A percentile compares a stretch with the other conserved stretches of the same genome.
These are phyloP conservation scores for Pterulicium gracile DNA, from an alignment of 1,284 basidiomycete species.

Conservation along the genomic window DNA sequence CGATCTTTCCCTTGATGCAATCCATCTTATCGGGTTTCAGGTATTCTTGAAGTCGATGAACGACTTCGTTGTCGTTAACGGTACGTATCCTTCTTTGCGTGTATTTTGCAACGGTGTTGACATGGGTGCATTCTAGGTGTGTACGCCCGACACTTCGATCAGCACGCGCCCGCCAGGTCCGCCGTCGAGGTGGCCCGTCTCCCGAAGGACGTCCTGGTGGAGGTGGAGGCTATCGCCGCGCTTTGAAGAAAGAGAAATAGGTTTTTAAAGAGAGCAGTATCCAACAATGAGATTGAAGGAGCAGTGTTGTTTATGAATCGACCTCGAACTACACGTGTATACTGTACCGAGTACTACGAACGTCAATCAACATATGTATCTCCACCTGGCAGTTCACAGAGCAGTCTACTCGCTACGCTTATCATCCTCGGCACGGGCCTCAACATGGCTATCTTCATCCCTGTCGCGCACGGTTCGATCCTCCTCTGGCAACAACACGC, in stretches of 20 bases:
- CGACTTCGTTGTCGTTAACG: conserved; percentile 82
- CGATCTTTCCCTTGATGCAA: not conserved
- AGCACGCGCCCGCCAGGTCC: not conserved
- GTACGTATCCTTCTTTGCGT: conserved; percentile 77
- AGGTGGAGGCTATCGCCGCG: conserved; percentile 86
- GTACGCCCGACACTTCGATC: not conserved
- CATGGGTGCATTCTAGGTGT: conserved; percentile 59
- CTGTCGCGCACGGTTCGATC: too few species aligned
- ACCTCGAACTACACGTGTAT: too few species aligned
- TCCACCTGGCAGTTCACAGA: too few species aligned
- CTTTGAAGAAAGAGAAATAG: too few species aligned
- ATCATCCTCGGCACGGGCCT: too few species aligned
- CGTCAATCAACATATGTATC: too few species aligned
- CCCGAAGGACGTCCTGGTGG: conserved; percentile 76
- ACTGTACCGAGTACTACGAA: too few species aligned
- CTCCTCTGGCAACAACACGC: not conserved
- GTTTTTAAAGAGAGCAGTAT: too few species aligned
- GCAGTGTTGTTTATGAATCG: too few species aligned
- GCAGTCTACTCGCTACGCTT: too few species aligned
- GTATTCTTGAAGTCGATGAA: conserved; percentile 92
- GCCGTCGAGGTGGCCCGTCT: conserved; percentile 66
- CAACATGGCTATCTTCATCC: too few species aligned
- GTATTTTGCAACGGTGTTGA: conserved; percentile 88
- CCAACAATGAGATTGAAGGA: too few species aligned
- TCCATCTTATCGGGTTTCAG: conserved; percentile 24